Conservation (phyloP, 148 eudicot genomes). For the Pouteria glomerata region DNA sequence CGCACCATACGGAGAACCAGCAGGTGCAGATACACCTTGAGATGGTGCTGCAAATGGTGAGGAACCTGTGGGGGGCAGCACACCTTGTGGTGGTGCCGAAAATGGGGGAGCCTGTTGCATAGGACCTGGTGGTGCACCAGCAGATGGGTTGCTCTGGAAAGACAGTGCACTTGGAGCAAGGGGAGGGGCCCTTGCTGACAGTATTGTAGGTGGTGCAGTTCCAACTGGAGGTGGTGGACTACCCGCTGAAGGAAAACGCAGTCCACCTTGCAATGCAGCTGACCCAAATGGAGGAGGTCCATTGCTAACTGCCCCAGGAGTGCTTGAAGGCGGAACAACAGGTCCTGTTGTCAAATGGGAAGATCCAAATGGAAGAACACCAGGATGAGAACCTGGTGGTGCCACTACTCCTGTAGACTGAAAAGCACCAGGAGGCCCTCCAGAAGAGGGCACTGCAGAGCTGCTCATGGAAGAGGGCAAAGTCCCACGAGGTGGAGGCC, state of each 20-base stretch:
- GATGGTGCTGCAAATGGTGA: constrained; percentile 41
- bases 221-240: constrained; percentile 49
- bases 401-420: constrained; percentile 31
- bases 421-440: constrained; percentile 28
- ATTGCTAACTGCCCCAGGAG: constrained; percentile 40
- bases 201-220: constrained; percentile 31
- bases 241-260: constrained; percentile 54
- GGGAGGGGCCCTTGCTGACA: constrained; percentile 35
- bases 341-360: constrained; percentile 35
- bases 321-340: constrained; percentile 28
- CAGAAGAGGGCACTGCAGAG: constrained; percentile 28
- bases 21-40: constrained; percentile 40
- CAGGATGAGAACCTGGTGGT: constrained; percentile 43
- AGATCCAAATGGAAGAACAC: constrained; percentile 47
- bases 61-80: constrained; percentile 26
- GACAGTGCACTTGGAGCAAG: constrained; percentile 55
- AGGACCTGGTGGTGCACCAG: constrained; percentile 29
- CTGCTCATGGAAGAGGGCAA: constrained; percentile 26
- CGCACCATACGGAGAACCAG: constrained; percentile 58
- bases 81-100: constrained; percentile 21
- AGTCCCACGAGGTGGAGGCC: constrained; percentile 51
- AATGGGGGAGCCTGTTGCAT: constrained; percentile 47
- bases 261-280: constrained; percentile 45
- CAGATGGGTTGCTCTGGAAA: constrained; percentile 39
- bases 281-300: constrained; percentile 55